Percentiles rank a stretch among this genome's conserved stretches.
phyloP scores from a whole-genome alignment of 2,329 filamentous ascomycete genomes.

The Chlorencoelia australis region DNA sequence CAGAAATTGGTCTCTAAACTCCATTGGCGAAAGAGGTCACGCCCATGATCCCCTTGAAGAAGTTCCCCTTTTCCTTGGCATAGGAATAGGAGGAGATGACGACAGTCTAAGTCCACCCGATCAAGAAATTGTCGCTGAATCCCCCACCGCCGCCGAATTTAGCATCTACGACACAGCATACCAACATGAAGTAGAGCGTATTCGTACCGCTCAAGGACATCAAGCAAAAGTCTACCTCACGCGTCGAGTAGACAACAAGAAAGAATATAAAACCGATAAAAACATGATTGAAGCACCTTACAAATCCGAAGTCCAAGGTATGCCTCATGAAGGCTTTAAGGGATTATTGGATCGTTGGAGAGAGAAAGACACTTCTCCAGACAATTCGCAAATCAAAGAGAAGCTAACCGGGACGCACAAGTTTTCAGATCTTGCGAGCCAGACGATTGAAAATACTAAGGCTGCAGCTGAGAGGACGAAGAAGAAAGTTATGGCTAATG shows the following conservation, averaged over 20 bases:
- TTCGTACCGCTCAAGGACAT: conserved; percentile 41
- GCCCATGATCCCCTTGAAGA: conserved; percentile 55
- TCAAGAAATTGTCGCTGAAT: conserved; percentile 60
- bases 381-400: conserved; percentile 6
- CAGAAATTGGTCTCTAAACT: conserved; percentile 8
- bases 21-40: conserved; percentile 33
- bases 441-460: conserved; percentile 20
- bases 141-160: conserved; percentile 72
- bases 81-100: conserved; percentile 54
- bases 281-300: conserved; percentile 22
- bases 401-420: conserved; percentile 7
- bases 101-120: conserved; percentile 27
- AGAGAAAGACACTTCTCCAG: conserved; percentile 10
- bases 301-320: conserved; percentile 8
- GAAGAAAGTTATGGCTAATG: conserved; percentile 2
- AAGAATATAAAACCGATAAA: conserved; percentile 23
- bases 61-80: conserved; percentile 58
- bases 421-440: conserved; percentile 20
- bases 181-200: conserved; percentile 67
- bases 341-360: conserved; percentile 23
- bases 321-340: conserved; percentile 22
- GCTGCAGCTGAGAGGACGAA: too few species aligned
- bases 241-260: conserved; percentile 36
- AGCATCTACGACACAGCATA: conserved; percentile 87
- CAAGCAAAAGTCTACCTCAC: conserved; percentile 48